These are phyloP conservation scores for Colletotrichum cuscutae DNA, from an alignment of 2,329 filamentous ascomycete species.

Conservation along the genomic window DNA sequence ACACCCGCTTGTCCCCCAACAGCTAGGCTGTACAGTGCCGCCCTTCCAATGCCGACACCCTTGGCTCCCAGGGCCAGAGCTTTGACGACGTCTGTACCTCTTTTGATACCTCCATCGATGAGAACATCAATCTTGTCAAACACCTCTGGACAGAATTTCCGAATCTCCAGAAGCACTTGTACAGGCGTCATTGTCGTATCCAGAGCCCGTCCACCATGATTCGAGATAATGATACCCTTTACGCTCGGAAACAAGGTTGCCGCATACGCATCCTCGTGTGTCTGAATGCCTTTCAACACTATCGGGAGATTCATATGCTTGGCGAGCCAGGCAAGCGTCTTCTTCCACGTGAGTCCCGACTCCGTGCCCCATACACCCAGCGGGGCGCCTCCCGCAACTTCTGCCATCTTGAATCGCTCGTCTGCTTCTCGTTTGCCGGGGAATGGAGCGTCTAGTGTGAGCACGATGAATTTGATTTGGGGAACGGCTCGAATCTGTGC, in stretches of 20 bases:
- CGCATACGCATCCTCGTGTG: conserved; percentile 55
- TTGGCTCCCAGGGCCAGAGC: conserved; percentile 63
- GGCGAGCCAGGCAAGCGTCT: conserved; percentile 61
- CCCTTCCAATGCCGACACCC: conserved; percentile 63
- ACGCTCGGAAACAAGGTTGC: conserved; percentile 44
- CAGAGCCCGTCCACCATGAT: conserved; percentile 67
- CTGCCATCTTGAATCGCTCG: conserved; percentile 62
- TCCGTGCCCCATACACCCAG: conserved; percentile 51
- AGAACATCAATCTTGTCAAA: conserved; percentile 62
- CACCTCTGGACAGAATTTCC: conserved; percentile 58
- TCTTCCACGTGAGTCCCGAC: conserved; percentile 61
- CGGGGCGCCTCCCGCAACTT: conserved; percentile 44
- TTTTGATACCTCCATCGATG: conserved; percentile 63
- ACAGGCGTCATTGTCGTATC: conserved; percentile 45
- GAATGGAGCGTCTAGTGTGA: conserved; percentile 41
- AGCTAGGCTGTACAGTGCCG: conserved; percentile 60
- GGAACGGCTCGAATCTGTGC: conserved; percentile 76
- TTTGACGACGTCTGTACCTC: conserved; percentile 65
- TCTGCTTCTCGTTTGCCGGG: conserved; percentile 68
- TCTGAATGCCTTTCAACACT: conserved; percentile 68
- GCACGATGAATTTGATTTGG: conserved; percentile 55
- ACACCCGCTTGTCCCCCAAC: conserved; percentile 64
- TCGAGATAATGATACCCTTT: conserved; percentile 64
- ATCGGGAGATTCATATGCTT: conserved; percentile 57
- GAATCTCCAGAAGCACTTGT: conserved; percentile 62